Evolutionary conservation across 176 grass and related monocot genomes (phyloP), one percentile per base, ranked within the genome.

Genomic region (Chrysopogon serrulatus): DNA sequence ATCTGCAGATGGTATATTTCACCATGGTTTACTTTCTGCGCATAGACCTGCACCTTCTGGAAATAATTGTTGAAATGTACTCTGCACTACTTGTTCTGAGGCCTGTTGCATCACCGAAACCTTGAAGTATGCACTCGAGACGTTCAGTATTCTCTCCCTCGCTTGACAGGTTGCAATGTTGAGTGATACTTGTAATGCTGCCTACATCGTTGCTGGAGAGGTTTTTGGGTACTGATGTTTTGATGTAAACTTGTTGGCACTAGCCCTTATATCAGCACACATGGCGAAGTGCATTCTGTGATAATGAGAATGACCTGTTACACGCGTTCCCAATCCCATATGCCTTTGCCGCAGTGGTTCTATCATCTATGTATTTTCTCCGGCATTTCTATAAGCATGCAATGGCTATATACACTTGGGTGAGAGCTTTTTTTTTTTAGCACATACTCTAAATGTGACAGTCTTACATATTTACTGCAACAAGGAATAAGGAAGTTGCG

Each of bases 11-110:
- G 21, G 34, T 26, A 15, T 68, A 61, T 43, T 56, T 74, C 67
- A 18, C 74, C 42, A 30, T 67, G 27, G 48, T 65, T 86, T 81
- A 81, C 64, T 82, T 83, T 31, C 45, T 71, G 27, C 65, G 11
- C 66, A 84, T 79, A 68, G 54, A 65, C 32, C 24, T 76, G 53
- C 54, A 43, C 39, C 63, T 70, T 77, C 11, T 28, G 45, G 45
- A 72, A 62, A 82, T 71, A 81, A 86, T 72, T 73, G 65, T 60
- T 49, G 41, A 81, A n/a, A n/a, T 24, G 32, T n/a, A 51, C 69
- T 24, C 71, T 24, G 32, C 42, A 51, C 77, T 70, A 51, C 76
- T 71, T 26, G 31, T 72, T 32, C n/a, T 68, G 33, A 65, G 42
- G 56, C 41, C 24, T 16, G 60, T 16, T 26, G 56, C 59, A 86